phyloP scores from a whole-genome alignment of 1,139 yeast species.

The Scheffersomyces segobiensis region DNA sequence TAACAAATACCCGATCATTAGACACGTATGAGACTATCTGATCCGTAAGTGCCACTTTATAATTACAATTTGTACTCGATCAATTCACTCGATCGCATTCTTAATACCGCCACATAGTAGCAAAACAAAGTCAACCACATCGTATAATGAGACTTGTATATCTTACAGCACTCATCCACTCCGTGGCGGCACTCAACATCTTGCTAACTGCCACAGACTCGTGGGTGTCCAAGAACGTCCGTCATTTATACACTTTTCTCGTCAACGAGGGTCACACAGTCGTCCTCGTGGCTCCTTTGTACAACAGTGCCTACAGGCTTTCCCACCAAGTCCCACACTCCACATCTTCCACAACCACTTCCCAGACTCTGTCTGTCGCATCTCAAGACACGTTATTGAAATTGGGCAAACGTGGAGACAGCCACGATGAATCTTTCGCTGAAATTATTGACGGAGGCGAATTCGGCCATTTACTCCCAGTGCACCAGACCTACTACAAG shows the following conservation, averaged over 20 bases:
- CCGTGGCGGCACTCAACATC: slow-evolving; percentile 25
- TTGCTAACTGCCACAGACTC: slow-evolving; percentile 37
- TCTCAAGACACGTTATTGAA: background rate
- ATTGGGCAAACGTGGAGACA: slow-evolving; percentile 1
- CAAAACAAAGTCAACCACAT: no score
- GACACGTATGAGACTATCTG: background rate
- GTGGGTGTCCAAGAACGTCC: slow-evolving; percentile 40
- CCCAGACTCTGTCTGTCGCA: background rate
- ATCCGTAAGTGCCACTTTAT: no score
- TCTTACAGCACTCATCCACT: slow-evolving; percentile 1
- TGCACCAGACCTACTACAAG: slow-evolving; percentile 31
- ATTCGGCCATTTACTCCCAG: slow-evolving; percentile 34
- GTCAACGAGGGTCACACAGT: slow-evolving; percentile 31
- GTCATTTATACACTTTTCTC: slow-evolving; percentile 29
- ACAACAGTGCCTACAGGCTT: slow-evolving; percentile 12
- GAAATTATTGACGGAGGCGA: slow-evolving; percentile 31
- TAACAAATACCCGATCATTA: background rate
- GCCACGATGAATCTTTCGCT: background rate
- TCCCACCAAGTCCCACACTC: background rate
- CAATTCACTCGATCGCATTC: no score
- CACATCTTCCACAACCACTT: background rate
- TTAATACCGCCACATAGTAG: no score
- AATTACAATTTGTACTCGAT: no score
- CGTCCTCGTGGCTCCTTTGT: slow-evolving; percentile 33
- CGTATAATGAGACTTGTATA: background rate